Base-by-base conservation (phyloP, 371 early-diverging fungal genomes). In the Rhizopus delemar region DNA sequence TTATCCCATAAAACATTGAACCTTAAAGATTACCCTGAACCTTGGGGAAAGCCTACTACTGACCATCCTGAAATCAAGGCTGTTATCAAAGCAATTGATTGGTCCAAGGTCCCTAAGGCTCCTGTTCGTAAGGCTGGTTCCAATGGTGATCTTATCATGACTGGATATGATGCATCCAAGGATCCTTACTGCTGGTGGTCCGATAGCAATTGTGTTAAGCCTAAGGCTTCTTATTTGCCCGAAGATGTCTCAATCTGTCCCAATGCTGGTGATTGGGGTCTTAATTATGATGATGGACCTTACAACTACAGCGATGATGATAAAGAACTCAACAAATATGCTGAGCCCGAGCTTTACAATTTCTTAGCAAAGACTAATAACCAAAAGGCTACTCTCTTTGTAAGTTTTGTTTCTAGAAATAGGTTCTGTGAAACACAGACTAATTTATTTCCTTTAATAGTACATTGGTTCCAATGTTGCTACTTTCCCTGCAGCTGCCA, bases 181-280 rank as follows among this genome's bases (percentile, higher is more conserved):
- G 80, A 79, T 55, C 63, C 69, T 35, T 62, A 71, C 62, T 79
- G 79, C 64, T 79, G 79, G 79, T 79, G 79, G 79, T 71, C 74
- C 13, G 59, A 69, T 35, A 69, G 69, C 38, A 74, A 74, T 54
- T 79, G 79, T 56, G 65, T 74, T 11, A 63, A 63, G 50, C 76
- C 76, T n/a, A 79, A 79, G 53, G 73, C 60, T 1, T n/a, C 41
- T 38, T 79, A 76, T 32, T 53, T 79, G 33, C 79, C 79, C 7
- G 38, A 68, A 3, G 79, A 79, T 58, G 63, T 79, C 34, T 72
- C 63, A 12, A 56, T 65, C 46, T 79, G 79, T 48, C 79, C 79
- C 15, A 60, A 57, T 31, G 68, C 61, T 34, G 79, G 79, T 34
- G 79, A 79, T 60, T 79, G 80, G 80, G 80, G 80, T 59, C 58